Base-by-base conservation (phyloP, 306 rosid species). In the Canavalia ensiformis region DNA sequence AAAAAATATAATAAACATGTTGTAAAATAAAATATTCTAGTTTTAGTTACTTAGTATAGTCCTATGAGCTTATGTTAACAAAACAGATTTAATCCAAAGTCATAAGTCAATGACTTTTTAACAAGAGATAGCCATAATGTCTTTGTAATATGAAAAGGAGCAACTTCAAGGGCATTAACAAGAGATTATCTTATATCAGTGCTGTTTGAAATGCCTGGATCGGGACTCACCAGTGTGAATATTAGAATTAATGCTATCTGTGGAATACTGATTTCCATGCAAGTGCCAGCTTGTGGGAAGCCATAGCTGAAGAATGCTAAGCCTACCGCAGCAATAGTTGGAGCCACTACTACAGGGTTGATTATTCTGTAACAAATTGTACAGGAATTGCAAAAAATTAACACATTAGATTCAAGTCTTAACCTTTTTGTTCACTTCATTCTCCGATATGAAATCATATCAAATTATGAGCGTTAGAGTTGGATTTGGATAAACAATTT, bases 221-320 rank as follows among this genome's bases (percentile, higher is more conserved):
- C 42, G 58, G 68, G 50, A 78, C 87, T 82, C 71, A 93, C 97
- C 89, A 91, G 78, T 51, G 95, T 81, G 87, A 89, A 93, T 78
- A 91, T 66, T 71, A 93, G 91, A 79, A 93, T 84, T 81, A 93
- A 81, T 9, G 90, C 81, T 82, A 93, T 89, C 86, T 78, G 88
- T 7, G 97, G 97, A 82, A 93, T 57, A 73, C 97, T 93, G 57
- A 93, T 93, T 86, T 93, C 96, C 83, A 93, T 78, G 84, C 97
- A 93, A 81, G 88, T 89, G n/a, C 95, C 95, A 56, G 94, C 95
- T 83, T 92, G 94, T 41, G 95, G 95, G 86, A 92, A 91, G 51
- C 97, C 97, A 69, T 88, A 92, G 89, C 97, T 89, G 68, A 92
- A 92, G 88, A 92, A 92, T 18, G 97, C 95, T 77, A 92, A 88